phyloP scores from a whole-genome alignment of 2,329 filamentous ascomycete genomes.

The Phyllosticta citribraziliensis region DNA sequence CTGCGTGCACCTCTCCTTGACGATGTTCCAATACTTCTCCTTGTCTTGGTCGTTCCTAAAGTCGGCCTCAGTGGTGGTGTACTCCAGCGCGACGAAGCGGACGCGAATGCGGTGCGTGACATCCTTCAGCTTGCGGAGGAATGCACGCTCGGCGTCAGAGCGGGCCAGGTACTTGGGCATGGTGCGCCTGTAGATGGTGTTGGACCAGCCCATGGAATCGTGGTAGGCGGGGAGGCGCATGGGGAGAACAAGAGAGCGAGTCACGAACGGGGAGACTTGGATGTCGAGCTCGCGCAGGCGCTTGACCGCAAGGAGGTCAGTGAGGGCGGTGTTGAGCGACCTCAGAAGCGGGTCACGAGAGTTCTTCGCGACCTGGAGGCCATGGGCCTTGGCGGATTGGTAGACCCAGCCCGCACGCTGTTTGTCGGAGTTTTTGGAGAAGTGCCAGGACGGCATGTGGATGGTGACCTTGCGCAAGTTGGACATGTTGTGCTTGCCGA shows the following conservation, averaged over 20 bases:
- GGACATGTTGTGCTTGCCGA: neutral
- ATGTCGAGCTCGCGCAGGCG: neutral
- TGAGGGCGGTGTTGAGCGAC: neutral
- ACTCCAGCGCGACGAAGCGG: neutral
- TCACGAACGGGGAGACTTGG: neutral
- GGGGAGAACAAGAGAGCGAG: too few species aligned
- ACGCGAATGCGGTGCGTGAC: neutral
- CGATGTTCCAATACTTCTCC: neutral
- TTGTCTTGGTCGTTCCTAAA: neutral
- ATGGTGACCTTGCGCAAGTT: neutral
- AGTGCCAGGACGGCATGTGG: neutral
- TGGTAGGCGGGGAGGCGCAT: neutral
- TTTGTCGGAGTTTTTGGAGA: neutral
- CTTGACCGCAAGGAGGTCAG: neutral
- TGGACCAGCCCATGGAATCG: neutral
- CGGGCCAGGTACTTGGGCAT: neutral
- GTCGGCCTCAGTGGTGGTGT: neutral
- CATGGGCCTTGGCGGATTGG: neutral
- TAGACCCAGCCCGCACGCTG: neutral
- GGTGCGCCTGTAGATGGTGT: neutral
- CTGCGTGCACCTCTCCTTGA: neutral
- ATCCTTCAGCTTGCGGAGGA: neutral
- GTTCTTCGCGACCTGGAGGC: neutral
- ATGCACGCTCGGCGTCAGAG: neutral
- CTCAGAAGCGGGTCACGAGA: neutral